Evolutionary conservation across 106 monocot species (phyloP), one percentile per base, ranked within the genome.

Genomic region (Apostasia ramifera): DNA sequence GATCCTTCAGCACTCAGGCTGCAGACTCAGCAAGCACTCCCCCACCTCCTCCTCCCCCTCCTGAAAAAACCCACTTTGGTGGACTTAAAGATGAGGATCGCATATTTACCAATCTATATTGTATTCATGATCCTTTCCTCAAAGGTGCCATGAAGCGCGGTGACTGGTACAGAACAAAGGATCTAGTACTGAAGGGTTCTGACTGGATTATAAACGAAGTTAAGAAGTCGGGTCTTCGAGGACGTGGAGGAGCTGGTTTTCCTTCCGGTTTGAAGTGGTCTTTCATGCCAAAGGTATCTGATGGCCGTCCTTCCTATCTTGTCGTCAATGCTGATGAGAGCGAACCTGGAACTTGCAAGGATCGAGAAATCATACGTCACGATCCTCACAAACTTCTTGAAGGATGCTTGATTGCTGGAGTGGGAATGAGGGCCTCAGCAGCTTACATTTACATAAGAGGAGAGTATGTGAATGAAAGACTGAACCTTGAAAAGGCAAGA

Each of bases 241-340:
- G 88, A 6, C 88, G 84, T 61, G 88, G 88, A 47, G 88, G 88
- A 73, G 88, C 88, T 68, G 88, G 88, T 6, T 88, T 84, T 59
- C 88, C 88, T 41, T 88, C 88, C 46, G 88, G 88, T 41, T 68
- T 88, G 13, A 88, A 88, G 58, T 88, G 88, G 88, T 88, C 88
- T 3, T 88, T 88, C 68, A 88, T 88, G 88, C 88, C 88, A 42
- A 84, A 88, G 48, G 88, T 88, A 12, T 88, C 88, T 42, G 88
- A 88, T 72, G 88, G 88, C 2, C 88, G 88, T 44, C 88, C 88
- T 53, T 88, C 88, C 8, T 88, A 88, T 75, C 84, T 88, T 48
- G 84, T 88, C 47, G 88, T 88, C 40, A 88, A 88, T 74, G 88
- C 88, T 11, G 88, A 88, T 77, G 88, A 88, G 75, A 84, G 84